phyloP scores from a whole-genome alignment of 192 early-diverging fungal genomes.

The Backusella luteola region DNA sequence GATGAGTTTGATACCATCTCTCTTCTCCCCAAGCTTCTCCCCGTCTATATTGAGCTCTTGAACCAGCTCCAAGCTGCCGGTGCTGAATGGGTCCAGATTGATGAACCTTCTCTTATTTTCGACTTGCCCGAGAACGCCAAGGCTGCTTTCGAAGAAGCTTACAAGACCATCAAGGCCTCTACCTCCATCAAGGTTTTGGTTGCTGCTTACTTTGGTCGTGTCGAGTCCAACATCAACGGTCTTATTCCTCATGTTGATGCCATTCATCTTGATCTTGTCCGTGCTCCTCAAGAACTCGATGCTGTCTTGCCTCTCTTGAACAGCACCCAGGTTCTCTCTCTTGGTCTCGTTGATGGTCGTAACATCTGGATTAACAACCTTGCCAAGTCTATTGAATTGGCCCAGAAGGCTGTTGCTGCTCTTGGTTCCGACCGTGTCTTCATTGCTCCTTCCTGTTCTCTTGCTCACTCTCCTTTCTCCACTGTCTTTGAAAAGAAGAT shows the following conservation, averaged over 20 bases:
- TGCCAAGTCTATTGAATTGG: constrained; percentile 63
- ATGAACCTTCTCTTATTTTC: constrained; percentile 76
- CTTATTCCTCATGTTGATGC: constrained; percentile 77
- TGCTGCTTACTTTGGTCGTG: constrained; percentile 93
- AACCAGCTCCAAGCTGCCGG: constrained; percentile 68
- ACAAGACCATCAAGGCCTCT: constrained; percentile 56
- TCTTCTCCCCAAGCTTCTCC: constrained; percentile 75
- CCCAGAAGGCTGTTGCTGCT: constrained; percentile 61
- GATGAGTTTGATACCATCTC: constrained; percentile 68
- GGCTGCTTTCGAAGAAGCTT: constrained; percentile 59
- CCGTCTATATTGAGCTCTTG: constrained; percentile 79
- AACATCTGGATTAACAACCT: constrained; percentile 98
- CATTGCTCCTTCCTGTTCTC: constrained; percentile 87
- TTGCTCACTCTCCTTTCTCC: constrained; percentile 91
- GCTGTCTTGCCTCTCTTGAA: constrained; percentile 60
- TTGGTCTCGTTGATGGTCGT: constrained; percentile 93
- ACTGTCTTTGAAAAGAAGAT: constrained; percentile 75
- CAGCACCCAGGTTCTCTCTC: constrained; percentile 72
- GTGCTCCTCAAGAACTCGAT: constrained; percentile 79
- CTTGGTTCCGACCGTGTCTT: constrained; percentile 76
- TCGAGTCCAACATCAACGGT: constrained; percentile 73
- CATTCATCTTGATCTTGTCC: constrained; percentile 90
- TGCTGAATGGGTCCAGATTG: constrained; percentile 84
- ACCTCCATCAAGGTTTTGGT: constrained; percentile 69
- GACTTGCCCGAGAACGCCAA: constrained; percentile 55